Conservation (phyloP, 2,329 filamentous ascomycete species). For the Hymenoscyphus occultus region DNA sequence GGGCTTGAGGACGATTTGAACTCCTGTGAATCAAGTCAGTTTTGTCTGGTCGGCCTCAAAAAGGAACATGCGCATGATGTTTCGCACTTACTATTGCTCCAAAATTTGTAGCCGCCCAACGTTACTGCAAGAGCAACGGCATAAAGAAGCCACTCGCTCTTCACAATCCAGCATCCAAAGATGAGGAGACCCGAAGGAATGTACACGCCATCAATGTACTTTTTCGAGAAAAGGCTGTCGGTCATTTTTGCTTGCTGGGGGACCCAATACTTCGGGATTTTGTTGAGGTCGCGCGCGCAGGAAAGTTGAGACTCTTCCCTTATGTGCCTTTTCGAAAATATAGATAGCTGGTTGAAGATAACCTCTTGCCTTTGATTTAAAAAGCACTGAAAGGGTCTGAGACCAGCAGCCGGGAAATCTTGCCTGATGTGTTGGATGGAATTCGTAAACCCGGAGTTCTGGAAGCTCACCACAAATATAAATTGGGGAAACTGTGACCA, state of each 20-base stretch:
- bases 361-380: not conserved
- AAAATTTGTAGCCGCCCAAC: constrained; percentile 70
- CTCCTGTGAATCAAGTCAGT: constrained; percentile 49
- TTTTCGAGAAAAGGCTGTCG: constrained; percentile 48
- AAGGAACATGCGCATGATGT: not conserved
- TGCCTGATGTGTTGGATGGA: not conserved
- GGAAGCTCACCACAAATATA: not conserved
- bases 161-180: constrained; percentile 72
- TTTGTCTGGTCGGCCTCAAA: not conserved
- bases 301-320: not conserved
- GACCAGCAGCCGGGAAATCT: not conserved
- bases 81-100: constrained; percentile 60
- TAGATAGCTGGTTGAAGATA: not conserved
- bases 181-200: constrained; percentile 79
- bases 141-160: constrained; percentile 72
- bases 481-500: not conserved
- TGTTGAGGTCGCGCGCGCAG: constrained; percentile 7
- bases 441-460: not conserved
- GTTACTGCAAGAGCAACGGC: constrained; percentile 64
- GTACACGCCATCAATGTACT: constrained; percentile 76
- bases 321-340: not conserved
- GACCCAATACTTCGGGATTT: not conserved
- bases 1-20: constrained; percentile 81
- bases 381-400: not conserved
- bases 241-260: constrained; percentile 12